These are phyloP conservation scores for Rhamnella rubrinervis DNA, from an alignment of 331 rosid genomes.

Conservation along the genomic window DNA sequence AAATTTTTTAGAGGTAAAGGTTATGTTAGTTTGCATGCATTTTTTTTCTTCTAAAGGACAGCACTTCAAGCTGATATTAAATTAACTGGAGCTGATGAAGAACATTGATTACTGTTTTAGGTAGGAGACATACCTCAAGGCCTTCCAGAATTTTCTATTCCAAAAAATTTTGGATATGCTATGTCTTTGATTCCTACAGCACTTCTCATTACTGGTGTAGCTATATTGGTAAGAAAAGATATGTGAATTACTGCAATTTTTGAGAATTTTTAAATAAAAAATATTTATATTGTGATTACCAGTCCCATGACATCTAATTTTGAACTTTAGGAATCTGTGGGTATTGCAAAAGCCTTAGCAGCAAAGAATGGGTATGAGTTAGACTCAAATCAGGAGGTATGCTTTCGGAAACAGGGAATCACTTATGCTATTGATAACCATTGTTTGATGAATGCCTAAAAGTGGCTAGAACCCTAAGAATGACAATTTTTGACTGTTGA, in stretches of 20 bases:
- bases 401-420: slow-evolving; percentile 22
- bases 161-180: slow-evolving; percentile 65
- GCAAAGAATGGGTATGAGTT: slow-evolving; percentile 96
- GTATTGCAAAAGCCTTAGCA: slow-evolving; percentile 97
- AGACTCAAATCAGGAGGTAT: slow-evolving; percentile 99
- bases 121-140: slow-evolving; percentile 97
- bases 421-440: slow-evolving; percentile 11
- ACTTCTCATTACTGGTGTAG: slow-evolving; percentile 89
- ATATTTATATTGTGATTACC: slow-evolving; percentile 5
- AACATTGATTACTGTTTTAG: slow-evolving; percentile 42
- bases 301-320: slow-evolving; percentile 13
- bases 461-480: no score
- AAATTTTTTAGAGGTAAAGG: not conserved
- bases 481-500: no score
- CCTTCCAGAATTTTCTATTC: slow-evolving; percentile 82
- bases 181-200: slow-evolving; percentile 90
- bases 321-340: slow-evolving; percentile 84
- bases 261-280: slow-evolving; percentile 5
- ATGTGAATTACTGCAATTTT: slow-evolving; percentile 16
- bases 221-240: slow-evolving; percentile 74
- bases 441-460: not conserved
- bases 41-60: not conserved
- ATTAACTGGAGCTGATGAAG: slow-evolving; percentile 22
- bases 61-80: slow-evolving; percentile 1
- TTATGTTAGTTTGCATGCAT: not conserved